Base-by-base conservation (phyloP, 2,329 filamentous ascomycete species). In the Pseudogymnoascus sp. region DNA sequence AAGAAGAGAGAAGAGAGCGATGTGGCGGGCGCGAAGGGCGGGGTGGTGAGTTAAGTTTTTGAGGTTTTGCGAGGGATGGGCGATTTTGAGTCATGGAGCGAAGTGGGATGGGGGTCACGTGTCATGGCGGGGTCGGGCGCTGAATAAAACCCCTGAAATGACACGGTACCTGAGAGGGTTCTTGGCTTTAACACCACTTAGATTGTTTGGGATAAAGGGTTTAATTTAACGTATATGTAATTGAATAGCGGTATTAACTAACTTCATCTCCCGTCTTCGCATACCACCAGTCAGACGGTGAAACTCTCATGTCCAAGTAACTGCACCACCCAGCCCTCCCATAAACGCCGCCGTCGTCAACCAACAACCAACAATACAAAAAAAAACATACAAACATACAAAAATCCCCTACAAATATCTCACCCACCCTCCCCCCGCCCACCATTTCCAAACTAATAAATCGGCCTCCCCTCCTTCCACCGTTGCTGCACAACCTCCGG, bases 391-490 rank as follows among this genome's bases (percentile, higher is more conserved):
- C n/a, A n/a, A n/a, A 23, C 3, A n/a, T n/a, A 29, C 21, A 51
- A 29, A 18, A 42, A n/a, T 16, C 23, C 16, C 14, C 7, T 54
- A 54, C 42, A 47, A 47, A 3, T 23, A 47, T 23, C 29, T 31
- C 29, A 31, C 29, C 8, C 29, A 1, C 29, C 29, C 29, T 31
- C 23, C 23, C 4, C 23, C 23, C n/a, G n/a, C n/a, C n/a, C n/a
- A n/a, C 26, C 26, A 29, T 6, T 6, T 12, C 23, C 12, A 18
- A 47, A 26, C 64, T 62, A 75, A 67, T 73, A 75, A 62, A 74
- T 71, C 18, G 73, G 73, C 39, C 71, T 63, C 23, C 66, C 65
- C 60, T 74, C 73, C 36, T 72, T 54, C 72, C 72, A 75, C 51
- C 65, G 70, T 37, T 59, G 62, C 51, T 68, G 65, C 18, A 69